These are phyloP conservation scores for Effrenium voratum DNA, from an alignment of 73 alveolate genomes.

Conservation along the genomic window DNA sequence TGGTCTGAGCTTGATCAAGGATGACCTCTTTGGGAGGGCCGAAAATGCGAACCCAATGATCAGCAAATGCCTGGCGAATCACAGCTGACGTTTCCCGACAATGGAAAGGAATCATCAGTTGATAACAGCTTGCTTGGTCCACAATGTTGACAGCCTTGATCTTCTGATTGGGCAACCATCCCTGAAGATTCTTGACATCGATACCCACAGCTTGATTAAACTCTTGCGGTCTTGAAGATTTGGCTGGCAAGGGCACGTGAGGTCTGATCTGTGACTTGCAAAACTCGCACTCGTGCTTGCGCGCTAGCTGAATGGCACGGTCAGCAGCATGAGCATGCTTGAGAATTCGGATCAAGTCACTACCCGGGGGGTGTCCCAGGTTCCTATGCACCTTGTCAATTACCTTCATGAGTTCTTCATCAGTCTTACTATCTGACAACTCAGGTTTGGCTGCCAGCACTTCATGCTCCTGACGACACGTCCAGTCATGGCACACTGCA, in stretches of 20 bases:
- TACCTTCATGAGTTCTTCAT: not conserved
- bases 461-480: not conserved
- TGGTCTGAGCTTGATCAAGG: not conserved
- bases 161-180: not conserved
- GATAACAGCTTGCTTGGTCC: constrained; percentile 12
- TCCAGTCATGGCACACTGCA: not conserved
- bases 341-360: not conserved
- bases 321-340: constrained; percentile 14
- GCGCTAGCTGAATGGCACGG: not conserved
- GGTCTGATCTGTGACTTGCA: not conserved
- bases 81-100: not conserved
- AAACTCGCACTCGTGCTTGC: not conserved
- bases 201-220: not conserved
- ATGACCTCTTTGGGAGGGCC: constrained; percentile 12
- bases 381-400: not conserved
- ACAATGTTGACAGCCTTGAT: constrained; percentile 11
- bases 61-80: not conserved
- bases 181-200: not conserved
- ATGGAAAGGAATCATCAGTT: not conserved
- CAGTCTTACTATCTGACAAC: not conserved
- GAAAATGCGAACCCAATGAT: not conserved
- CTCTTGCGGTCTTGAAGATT: not conserved
- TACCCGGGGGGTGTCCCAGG: not conserved
- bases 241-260: not conserved
- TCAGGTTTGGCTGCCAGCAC: not conserved